These are phyloP conservation scores for Penicillium brevicompactum DNA, from an alignment of 2,329 filamentous ascomycete species.

Conservation along the genomic window DNA sequence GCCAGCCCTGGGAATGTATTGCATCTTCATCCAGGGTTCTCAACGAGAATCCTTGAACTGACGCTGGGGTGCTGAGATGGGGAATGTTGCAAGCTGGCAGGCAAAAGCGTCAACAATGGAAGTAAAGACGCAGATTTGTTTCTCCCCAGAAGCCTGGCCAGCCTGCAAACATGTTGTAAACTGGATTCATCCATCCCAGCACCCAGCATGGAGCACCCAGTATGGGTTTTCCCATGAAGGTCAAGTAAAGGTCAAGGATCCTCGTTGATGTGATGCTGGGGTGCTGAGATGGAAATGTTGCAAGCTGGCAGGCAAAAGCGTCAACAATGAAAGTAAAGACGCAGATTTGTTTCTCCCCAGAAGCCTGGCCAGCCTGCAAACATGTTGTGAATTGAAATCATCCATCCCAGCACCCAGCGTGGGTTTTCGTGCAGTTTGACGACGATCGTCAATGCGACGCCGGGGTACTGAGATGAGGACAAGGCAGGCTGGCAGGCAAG, in stretches of 20 bases:
- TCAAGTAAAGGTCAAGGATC: too few relatives aligned
- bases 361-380: background rate
- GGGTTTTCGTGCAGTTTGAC: background rate
- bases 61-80: background rate
- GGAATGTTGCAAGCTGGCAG: background rate
- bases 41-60: background rate
- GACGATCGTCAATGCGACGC: background rate
- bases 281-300: background rate
- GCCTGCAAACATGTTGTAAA: background rate
- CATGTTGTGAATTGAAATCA: background rate
- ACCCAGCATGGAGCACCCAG: too few relatives aligned
- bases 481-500: background rate
- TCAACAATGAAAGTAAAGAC: background rate
- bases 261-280: background rate
- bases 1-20: background rate
- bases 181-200: background rate
- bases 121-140: background rate
- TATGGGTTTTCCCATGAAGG: too few relatives aligned
- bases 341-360: background rate
- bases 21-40: background rate
- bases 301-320: background rate
- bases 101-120: background rate
- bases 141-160: background rate
- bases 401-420: background rate
- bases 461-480: background rate